Evolutionary conservation across 768 basidiomycete genomes (phyloP).

Genomic region (Xerocomellus dryophilus): DNA sequence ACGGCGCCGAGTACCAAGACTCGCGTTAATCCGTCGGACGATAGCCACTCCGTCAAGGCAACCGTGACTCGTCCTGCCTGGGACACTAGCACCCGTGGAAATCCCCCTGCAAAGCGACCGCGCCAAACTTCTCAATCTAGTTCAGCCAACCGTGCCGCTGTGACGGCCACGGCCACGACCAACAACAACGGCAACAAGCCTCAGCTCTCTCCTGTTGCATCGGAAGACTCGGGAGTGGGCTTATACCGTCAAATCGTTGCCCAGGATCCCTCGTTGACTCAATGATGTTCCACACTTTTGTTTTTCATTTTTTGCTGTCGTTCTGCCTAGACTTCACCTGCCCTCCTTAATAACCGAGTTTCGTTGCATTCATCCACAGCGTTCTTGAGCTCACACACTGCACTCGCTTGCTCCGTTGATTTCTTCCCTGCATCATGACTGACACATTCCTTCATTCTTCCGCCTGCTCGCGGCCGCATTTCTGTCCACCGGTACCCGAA

Average conservation of each 20-base stretch:
- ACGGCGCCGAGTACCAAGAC: constrained; percentile 41
- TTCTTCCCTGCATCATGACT: constrained; percentile 28
- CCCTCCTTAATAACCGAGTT: constrained; percentile 21
- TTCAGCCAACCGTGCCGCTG: constrained; percentile 45
- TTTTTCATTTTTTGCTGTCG: constrained; percentile 3
- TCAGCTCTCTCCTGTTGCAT: constrained; percentile 67
- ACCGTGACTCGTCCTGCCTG: constrained; percentile 75
- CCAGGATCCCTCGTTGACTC: constrained; percentile 66
- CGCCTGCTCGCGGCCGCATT: constrained; percentile 20
- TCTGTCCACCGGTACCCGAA: constrained; percentile 26
- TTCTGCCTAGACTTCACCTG: constrained; percentile 19
- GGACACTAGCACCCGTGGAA: constrained; percentile 59
- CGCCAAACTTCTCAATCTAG: constrained; percentile 75
- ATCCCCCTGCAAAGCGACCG: constrained; percentile 49
- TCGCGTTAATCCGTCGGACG: constrained; percentile 54
- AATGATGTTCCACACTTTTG: constrained; percentile 18
- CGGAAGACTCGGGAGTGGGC: constrained; percentile 74
- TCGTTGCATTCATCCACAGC: constrained; percentile 17
- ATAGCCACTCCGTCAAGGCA: constrained; percentile 62
- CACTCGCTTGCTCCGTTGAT: constrained; percentile 28
- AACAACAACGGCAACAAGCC: constrained; percentile 25
- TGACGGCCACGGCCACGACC: constrained; percentile 27
- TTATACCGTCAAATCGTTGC: constrained; percentile 80
- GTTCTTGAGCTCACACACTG: constrained; percentile 25
- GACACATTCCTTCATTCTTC: constrained; percentile 30